Conservation (phyloP, 2,329 filamentous ascomycete genomes). For the Colletotrichum somersetense region DNA sequence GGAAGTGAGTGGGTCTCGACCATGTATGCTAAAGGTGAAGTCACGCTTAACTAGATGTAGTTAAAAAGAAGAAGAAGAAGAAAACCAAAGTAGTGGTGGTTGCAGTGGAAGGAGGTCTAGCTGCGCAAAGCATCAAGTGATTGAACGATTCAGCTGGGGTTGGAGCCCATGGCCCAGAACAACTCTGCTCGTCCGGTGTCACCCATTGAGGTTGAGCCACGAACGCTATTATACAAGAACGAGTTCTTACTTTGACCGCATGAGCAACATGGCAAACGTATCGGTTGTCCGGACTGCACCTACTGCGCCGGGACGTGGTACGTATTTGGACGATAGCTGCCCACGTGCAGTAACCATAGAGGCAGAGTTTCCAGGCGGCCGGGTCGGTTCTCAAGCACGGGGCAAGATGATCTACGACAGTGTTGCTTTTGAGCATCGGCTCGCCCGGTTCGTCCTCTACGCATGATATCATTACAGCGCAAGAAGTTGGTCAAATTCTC, state of each 20-base stretch:
- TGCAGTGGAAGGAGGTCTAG: not conserved
- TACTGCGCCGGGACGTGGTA: not conserved
- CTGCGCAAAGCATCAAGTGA: not conserved
- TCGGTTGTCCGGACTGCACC: too few species aligned
- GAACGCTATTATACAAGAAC: not conserved
- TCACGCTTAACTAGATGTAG: not conserved
- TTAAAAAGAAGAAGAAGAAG: too few species aligned
- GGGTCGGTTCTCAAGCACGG: too few species aligned
- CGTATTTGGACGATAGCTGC: not conserved
- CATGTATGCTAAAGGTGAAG: not conserved
- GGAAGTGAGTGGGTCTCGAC: not conserved
- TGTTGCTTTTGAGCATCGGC: not conserved
- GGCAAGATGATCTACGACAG: not conserved
- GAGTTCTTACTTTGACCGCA: not conserved
- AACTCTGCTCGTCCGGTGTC: not conserved
- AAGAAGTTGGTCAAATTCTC: not conserved
- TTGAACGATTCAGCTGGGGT: not conserved
- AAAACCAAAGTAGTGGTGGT: too few species aligned
- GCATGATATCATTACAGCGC: not conserved
- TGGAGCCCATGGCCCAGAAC: not conserved
- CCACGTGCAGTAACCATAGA: not conserved
- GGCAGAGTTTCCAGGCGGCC: not conserved
- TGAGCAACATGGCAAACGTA: not conserved
- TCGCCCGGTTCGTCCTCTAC: too few species aligned
- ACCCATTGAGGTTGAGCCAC: not conserved